Percentiles rank a stretch among this genome's conserved stretches.
Evolutionary conservation across 176 grass and related monocot genomes (phyloP).

Genomic region (Oryza punctata): DNA sequence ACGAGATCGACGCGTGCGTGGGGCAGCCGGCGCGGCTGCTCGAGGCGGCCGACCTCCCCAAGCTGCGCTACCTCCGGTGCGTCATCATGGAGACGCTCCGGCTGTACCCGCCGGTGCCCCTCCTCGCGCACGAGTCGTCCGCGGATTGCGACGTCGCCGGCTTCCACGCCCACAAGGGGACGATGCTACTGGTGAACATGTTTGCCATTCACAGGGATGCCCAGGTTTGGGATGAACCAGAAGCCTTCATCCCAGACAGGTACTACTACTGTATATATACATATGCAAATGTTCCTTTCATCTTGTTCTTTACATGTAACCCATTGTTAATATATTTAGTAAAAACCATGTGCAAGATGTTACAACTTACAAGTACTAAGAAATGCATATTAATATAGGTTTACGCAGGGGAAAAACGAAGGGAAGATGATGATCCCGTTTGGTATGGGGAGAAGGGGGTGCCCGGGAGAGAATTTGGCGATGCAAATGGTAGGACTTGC

Average conservation of each 20-base stretch:
- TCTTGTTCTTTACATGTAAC: not conserved
- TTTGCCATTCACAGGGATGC: slow-evolving; percentile 53
- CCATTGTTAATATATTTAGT: not conserved
- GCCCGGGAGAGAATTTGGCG: slow-evolving; percentile 33
- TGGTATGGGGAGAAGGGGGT: slow-evolving; percentile 42
- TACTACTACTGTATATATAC: too few species aligned
- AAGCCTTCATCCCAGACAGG: slow-evolving; percentile 48
- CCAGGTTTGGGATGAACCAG: slow-evolving; percentile 26
- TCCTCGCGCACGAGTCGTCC: slow-evolving; percentile 37
- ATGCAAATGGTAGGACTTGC: slow-evolving; percentile 46
- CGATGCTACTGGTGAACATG: slow-evolving; percentile 49
- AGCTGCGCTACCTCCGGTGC: slow-evolving; percentile 32
- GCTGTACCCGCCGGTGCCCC: slow-evolving; percentile 43
- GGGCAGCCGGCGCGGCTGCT: slow-evolving; percentile 11
- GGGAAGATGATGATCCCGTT: slow-evolving; percentile 38
- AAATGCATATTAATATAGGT: not conserved
- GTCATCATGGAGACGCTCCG: slow-evolving; percentile 55
- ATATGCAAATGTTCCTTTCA: too few species aligned
- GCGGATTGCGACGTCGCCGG: slow-evolving; percentile 33
- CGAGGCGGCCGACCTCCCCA: slow-evolving; percentile 34
- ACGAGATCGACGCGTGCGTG: slow-evolving; percentile 1
- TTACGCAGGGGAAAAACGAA: not conserved
- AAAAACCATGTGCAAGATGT: too few species aligned
- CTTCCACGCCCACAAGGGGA: slow-evolving; percentile 36
- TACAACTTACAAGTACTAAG: too few species aligned